These are phyloP conservation scores for Porphyrellus cyaneotinctus DNA, from an alignment of 768 basidiomycete genomes.

Conservation along the genomic window DNA sequence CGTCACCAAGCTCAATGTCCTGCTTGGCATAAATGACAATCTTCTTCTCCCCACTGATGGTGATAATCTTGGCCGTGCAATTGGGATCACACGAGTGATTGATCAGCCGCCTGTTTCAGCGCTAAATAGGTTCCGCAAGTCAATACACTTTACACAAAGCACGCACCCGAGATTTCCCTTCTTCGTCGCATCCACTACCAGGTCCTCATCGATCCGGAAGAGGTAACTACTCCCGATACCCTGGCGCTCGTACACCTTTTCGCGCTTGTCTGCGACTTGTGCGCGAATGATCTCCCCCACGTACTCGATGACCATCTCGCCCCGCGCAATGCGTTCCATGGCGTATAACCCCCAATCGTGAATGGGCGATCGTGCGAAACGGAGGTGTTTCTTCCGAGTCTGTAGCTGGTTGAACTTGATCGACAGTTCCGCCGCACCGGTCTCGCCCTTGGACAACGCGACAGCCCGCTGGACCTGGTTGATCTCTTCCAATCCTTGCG, in stretches of 20 bases:
- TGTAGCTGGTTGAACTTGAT: slow-evolving; percentile 99
- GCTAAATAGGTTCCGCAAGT: slow-evolving; percentile 15
- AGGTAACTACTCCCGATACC: slow-evolving; percentile 98
- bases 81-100: slow-evolving; percentile 98
- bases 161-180: slow-evolving; percentile 96
- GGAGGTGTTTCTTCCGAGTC: slow-evolving; percentile 95
- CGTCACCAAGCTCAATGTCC: slow-evolving; percentile 93
- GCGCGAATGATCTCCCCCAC: slow-evolving; percentile 96
- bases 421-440: slow-evolving; percentile 61
- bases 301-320: slow-evolving; percentile 99
- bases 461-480: slow-evolving; percentile 84
- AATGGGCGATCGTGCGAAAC: slow-evolving; percentile 92
- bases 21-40: slow-evolving; percentile 99
- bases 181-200: slow-evolving; percentile 98
- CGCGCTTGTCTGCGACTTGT: slow-evolving; percentile 92
- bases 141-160: background rate
- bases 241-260: slow-evolving; percentile 94
- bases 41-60: slow-evolving; percentile 90
- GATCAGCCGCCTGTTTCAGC: slow-evolving; percentile 73
- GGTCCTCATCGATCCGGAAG: slow-evolving; percentile 96
- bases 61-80: slow-evolving; percentile 87
- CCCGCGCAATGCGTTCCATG: slow-evolving; percentile 88
- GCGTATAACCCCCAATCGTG: slow-evolving; percentile 99
- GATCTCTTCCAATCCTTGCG: slow-evolving; percentile 91
- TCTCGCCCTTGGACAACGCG: slow-evolving; percentile 71